Base-by-base conservation (phyloP, 208 protist genomes). In the Jaenimonas drosophilae region DNA sequence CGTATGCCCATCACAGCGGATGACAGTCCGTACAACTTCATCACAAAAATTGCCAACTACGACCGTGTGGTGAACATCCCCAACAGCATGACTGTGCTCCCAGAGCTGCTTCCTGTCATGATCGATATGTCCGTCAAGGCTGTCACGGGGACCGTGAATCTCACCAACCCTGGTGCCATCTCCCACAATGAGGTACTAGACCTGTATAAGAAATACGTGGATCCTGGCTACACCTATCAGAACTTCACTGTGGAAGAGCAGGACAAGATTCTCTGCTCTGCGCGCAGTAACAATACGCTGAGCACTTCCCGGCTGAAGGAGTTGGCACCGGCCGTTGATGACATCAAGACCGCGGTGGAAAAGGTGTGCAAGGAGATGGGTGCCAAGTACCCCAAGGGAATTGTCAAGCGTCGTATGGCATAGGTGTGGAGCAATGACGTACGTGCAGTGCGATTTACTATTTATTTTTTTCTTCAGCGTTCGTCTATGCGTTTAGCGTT, bases 11-110 rank as follows among this genome's bases (percentile, higher is more conserved):
- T 74, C 30, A 67, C 68, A 4, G 44, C 58, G 20, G 68, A 76
- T 30, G 43, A 81, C 51, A 66, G 42, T 43, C 60, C 64, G 38
- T 71, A 70, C 53, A 81, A 76, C 42, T 81, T 81, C 44, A 76
- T 81, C 52, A 78, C 73, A 3, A 81, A 81, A 47, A 68, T 81
- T 32, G 70, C 50, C 31, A 69, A 73, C 44, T 81, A 81, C 48
- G 37, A 67, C 26, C 60, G 59, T 29, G 73, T 81, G 11, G 40
- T 81, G 11, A 81, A 81, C 41, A 77, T 81, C 52, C 68, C 68
- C 16, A 81, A 81, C 52, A 70, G 66, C 40, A 81, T 81, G 73
- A 76, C 68, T 4, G 62, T 77, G 17, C 59, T 81, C 11, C 61
- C 68, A 26, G 73, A 74, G 39, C 40, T 81, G 25, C 28, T 81